A percentile compares a stretch with the other conserved stretches of the same genome.
Conservation (phyloP, 2,329 filamentous ascomycete genomes). For the Penicillium sp. region DNA sequence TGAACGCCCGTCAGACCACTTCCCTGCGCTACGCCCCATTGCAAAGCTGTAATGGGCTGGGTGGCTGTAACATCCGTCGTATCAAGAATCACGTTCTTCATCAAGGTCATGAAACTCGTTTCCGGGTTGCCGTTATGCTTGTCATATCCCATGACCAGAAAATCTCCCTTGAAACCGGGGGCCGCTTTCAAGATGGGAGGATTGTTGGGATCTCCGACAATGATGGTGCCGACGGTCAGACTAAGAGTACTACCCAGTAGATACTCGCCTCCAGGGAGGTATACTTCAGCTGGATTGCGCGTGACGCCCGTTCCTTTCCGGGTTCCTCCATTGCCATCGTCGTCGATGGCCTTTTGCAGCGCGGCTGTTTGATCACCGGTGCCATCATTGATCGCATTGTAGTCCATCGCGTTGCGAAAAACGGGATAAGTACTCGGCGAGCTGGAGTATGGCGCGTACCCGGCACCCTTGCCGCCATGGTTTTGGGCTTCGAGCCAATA, state of each 20-base stretch:
- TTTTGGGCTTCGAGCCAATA: constrained; percentile 26
- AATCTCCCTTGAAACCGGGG: constrained; percentile 20
- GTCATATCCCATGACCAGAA: constrained; percentile 26
- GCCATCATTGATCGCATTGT: constrained; percentile 22
- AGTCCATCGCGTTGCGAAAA: constrained; percentile 26
- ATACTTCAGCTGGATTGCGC: constrained; percentile 25
- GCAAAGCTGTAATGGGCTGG: constrained; percentile 22
- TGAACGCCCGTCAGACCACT: constrained; percentile 28
- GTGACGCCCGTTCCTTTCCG: constrained; percentile 22
- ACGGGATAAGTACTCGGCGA: constrained; percentile 17
- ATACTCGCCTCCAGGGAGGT: constrained; percentile 25
- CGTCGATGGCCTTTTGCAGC: constrained; percentile 25
- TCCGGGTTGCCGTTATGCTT: constrained; percentile 18
- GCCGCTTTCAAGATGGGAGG: constrained; percentile 25
- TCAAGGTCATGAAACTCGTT: constrained; percentile 27
- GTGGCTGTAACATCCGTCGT: constrained; percentile 18
- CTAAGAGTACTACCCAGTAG: constrained; percentile 20
- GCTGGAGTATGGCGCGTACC: constrained; percentile 19
- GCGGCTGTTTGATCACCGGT: constrained; percentile 19
- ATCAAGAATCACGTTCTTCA: constrained; percentile 31
- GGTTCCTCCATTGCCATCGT: constrained; percentile 21
- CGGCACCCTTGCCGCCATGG: constrained; percentile 18
- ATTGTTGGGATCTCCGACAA: constrained; percentile 29
- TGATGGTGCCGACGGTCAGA: constrained; percentile 26
- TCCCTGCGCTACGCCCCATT: constrained; percentile 33